Conservation (phyloP, 768 basidiomycete genomes). For the Boletus rufocinnamomeus region DNA sequence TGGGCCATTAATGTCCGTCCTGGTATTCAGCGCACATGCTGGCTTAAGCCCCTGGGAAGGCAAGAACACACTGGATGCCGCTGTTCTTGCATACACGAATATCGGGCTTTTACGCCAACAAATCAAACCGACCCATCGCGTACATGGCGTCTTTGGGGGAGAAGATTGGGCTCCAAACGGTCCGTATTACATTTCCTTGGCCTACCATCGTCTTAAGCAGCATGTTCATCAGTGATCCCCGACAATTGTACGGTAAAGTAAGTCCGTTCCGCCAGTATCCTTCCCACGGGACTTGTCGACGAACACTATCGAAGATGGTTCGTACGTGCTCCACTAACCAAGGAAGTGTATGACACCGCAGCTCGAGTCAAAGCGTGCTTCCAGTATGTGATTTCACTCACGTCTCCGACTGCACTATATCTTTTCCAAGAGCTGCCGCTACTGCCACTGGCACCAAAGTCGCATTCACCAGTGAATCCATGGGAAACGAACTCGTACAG, state of each 20-base stretch:
- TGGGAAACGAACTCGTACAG: constrained; percentile 62
- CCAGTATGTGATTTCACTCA: constrained; percentile 45
- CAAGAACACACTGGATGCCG: constrained; percentile 80
- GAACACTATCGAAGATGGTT: constrained; percentile 50
- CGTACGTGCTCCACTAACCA: constrained; percentile 68
- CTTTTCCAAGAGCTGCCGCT: constrained; percentile 55
- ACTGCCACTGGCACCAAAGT: constrained; percentile 65
- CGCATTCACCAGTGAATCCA: constrained; percentile 39
- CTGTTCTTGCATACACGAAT: constrained; percentile 81
- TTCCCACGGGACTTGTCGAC: background rate
- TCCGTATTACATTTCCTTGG: constrained; percentile 33
- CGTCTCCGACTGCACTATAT: background rate
- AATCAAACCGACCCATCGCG: constrained; percentile 70
- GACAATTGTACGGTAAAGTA: constrained; percentile 76
- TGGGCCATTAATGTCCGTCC: background rate
- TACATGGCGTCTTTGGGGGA: constrained; percentile 80
- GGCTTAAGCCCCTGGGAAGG: constrained; percentile 85
- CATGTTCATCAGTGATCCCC: constrained; percentile 68
- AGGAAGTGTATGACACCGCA: constrained; percentile 57
- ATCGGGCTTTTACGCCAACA: constrained; percentile 84
- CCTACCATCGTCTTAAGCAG: background rate
- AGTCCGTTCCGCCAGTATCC: constrained; percentile 20
- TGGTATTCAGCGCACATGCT: constrained; percentile 64
- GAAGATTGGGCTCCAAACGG: constrained; percentile 75
- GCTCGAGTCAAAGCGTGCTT: constrained; percentile 72